Evolutionary conservation across 192 early-diverging fungal species (phyloP).

Genomic region (Powellomyces hirtus): DNA sequence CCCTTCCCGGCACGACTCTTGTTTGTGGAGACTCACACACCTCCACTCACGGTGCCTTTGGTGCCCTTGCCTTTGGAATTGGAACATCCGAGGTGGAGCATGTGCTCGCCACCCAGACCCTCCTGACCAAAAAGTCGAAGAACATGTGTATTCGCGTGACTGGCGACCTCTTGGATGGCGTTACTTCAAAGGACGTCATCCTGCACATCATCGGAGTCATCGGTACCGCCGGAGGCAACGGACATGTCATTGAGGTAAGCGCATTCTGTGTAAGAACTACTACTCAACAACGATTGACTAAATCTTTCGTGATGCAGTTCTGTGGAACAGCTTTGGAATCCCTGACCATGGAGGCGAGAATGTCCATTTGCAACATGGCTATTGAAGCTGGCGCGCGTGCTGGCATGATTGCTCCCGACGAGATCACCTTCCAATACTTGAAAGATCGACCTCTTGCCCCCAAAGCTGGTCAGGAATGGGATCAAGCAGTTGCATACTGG

Average conservation of each 20-base stretch:
- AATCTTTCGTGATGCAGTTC: conserved; percentile 32
- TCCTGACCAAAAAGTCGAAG: conserved; percentile 66
- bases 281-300: background rate
- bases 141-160: conserved; percentile 64
- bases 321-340: conserved; percentile 53
- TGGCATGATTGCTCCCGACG: conserved; percentile 71
- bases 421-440: conserved; percentile 68
- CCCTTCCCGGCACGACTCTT: conserved; percentile 68
- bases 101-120: conserved; percentile 69
- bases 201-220: conserved; percentile 69
- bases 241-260: conserved; percentile 58
- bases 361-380: conserved; percentile 77
- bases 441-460: conserved; percentile 61
- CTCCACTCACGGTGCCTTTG: conserved; percentile 72
- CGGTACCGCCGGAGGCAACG: conserved; percentile 71
- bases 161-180: conserved; percentile 49
- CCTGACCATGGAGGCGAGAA: conserved; percentile 66
- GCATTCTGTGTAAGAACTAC: background rate
- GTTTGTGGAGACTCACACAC: conserved; percentile 76
- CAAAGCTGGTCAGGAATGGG: conserved; percentile 53
- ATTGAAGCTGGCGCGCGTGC: conserved; percentile 73
- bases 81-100: conserved; percentile 77
- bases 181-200: conserved; percentile 66
- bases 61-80: conserved; percentile 71
- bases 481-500: conserved; percentile 64